A percentile compares a stretch with the other conserved stretches of the same genome.
phyloP scores from a whole-genome alignment of 1,139 yeast species.

The Yamadazyma aaseri region DNA sequence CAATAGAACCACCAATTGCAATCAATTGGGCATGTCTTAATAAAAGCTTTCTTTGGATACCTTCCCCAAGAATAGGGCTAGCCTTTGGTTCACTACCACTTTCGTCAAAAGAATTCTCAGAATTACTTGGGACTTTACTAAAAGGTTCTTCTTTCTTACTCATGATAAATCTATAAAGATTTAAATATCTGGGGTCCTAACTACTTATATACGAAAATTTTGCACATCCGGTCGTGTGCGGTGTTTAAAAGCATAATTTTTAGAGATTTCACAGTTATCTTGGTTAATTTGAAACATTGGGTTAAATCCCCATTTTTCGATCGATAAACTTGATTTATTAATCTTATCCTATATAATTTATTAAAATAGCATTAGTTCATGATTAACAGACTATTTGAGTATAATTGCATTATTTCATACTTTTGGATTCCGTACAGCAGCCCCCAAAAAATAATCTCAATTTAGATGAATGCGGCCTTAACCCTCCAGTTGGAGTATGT shows the following conservation, averaged over 20 bases:
- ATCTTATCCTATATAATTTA: too few relatives aligned
- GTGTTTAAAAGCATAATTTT: background rate
- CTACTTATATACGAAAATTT: too few relatives aligned
- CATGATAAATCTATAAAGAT: too few relatives aligned
- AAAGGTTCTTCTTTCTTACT: background rate
- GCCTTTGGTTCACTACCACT: background rate
- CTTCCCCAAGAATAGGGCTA: background rate
- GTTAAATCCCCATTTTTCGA: background rate
- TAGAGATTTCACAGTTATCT: background rate
- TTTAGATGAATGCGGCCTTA: too few relatives aligned
- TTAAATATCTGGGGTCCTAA: too few relatives aligned
- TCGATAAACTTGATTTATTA: too few relatives aligned
- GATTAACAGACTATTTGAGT: too few relatives aligned
- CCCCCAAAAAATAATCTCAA: too few relatives aligned
- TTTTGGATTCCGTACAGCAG: too few relatives aligned
- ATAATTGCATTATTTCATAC: too few relatives aligned
- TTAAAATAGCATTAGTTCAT: too few relatives aligned
- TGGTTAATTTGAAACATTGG: background rate
- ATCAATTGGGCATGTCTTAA: conserved; percentile 41
- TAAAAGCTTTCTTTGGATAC: conserved; percentile 14
- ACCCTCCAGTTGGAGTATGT: too few relatives aligned
- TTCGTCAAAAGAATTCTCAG: conserved; percentile 2
- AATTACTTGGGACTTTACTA: conserved; percentile 2
- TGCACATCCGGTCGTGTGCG: background rate
- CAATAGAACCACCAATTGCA: conserved; percentile 84